phyloP scores from a whole-genome alignment of 179 eudicot species.

The Beta corolliflora region DNA sequence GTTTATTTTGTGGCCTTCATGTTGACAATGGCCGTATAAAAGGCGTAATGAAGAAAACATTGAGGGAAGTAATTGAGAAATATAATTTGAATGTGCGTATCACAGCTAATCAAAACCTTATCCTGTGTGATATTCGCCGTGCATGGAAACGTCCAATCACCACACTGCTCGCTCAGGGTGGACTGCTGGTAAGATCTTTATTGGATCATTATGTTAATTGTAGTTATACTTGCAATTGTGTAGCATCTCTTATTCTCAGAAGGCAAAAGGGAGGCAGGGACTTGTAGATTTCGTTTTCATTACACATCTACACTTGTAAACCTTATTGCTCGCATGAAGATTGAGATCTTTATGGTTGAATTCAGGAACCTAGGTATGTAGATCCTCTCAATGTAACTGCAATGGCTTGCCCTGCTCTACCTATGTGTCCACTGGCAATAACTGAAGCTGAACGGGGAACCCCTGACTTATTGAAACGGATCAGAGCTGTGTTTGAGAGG shows the following conservation, averaged over 20 bases:
- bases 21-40: slow-evolving; percentile 92
- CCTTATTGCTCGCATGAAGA: slow-evolving; percentile 8
- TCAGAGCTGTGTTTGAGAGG: slow-evolving; percentile 92
- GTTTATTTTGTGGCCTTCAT: slow-evolving; percentile 85
- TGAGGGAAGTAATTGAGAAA: slow-evolving; percentile 90
- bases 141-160: slow-evolving; percentile 84
- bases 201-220: background rate
- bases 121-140: slow-evolving; percentile 72
- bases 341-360: slow-evolving; percentile 22
- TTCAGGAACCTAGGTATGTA: slow-evolving; percentile 76
- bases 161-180: slow-evolving; percentile 83
- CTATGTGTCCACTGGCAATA: slow-evolving; percentile 94
- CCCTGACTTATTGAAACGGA: slow-evolving; percentile 85
- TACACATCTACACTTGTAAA: background rate
- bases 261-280: background rate
- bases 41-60: slow-evolving; percentile 78
- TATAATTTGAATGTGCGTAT: slow-evolving; percentile 89
- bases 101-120: slow-evolving; percentile 90
- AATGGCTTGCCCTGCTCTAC: slow-evolving; percentile 98
- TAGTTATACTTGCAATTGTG: background rate
- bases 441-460: slow-evolving; percentile 98
- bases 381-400: slow-evolving; percentile 95
- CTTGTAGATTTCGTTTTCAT: background rate
- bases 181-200: slow-evolving; percentile 64
- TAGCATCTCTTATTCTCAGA: background rate